Evolutionary conservation across 2,329 filamentous ascomycete genomes (phyloP), one percentile per base, ranked within the genome.

Genomic region (Penicillium paneum): DNA sequence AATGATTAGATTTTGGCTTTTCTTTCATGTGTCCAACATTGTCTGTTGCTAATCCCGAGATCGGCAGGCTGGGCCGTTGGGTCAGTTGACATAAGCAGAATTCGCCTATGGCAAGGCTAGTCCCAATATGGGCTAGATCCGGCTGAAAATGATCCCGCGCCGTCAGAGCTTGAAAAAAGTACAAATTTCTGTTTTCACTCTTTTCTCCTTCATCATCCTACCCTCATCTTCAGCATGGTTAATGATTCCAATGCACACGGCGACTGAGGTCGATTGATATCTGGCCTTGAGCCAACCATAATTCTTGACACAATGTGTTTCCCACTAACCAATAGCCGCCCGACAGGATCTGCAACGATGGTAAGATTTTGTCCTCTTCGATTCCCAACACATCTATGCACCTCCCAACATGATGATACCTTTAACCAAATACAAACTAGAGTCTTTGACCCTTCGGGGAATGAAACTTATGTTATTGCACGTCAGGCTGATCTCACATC

Each of bases 381-480:
- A 50, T 26, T 48, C 49, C 55, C 60, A 53, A 54, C 43, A 60
- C 51, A 61, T 56, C 62, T 65, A 63, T 41, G 57, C 59, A 63
- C 70, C 26, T 38, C 21, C 79, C 76, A 62, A 76, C 73, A 72
- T 91, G 90, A 93, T 93, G 90, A 92, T 86, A 91, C 78, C 74
- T 74, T 80, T 79, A 87, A 91, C 88, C 88, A 83, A 50, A 65
- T 24, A 24, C 76, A 81, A 92, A 92, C 89, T 95, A 95, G 90
- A 95, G 90, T 95, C 90, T 95, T 94, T 94, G 90, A 95, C 86
- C 88, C 63, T 74, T 81, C 54, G 59, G 85, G 81, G 78, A 82
- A 87, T 93, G 89, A 92, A 92, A 93, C 87, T 84, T 75, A 72
- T 62, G 64, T 72, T 81, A 84, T 90, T 86, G 84, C 86, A 93